phyloP scores from a whole-genome alignment of 441 rosid species.

The Capsella rubella region DNA sequence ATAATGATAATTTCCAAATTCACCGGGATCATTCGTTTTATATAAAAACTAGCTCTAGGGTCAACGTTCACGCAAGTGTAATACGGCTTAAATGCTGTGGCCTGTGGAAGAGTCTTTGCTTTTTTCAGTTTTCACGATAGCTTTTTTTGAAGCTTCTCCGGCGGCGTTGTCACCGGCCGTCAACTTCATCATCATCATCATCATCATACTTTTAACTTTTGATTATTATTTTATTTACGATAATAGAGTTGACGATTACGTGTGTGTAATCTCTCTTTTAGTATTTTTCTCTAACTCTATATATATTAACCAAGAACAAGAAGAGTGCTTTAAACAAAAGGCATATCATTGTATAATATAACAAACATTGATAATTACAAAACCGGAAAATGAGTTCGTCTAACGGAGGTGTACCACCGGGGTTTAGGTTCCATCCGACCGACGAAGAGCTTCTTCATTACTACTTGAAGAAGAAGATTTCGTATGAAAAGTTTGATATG shows the following conservation, averaged over 20 bases:
- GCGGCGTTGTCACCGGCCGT: slow-evolving; percentile 98
- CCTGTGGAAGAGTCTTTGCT: slow-evolving; percentile 52
- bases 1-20: slow-evolving; percentile 31
- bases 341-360: no score
- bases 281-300: background rate
- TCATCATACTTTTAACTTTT: slow-evolving; percentile 19
- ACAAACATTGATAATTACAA: slow-evolving; percentile 14
- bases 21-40: slow-evolving; percentile 17
- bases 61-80: slow-evolving; percentile 39
- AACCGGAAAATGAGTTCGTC: slow-evolving; percentile 53
- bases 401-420: slow-evolving; percentile 92
- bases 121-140: slow-evolving; percentile 57
- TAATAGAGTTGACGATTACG: slow-evolving; percentile 40
- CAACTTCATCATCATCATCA: slow-evolving; percentile 79
- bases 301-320: slow-evolving; percentile 26
- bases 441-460: slow-evolving; percentile 95
- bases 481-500: slow-evolving; percentile 92
- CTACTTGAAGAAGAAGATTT: slow-evolving; percentile 89
- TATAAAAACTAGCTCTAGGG: slow-evolving; percentile 5
- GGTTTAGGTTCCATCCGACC: slow-evolving; percentile 93
- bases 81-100: slow-evolving; percentile 41
- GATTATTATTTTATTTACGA: background rate
- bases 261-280: slow-evolving; percentile 10
- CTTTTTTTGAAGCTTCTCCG: slow-evolving; percentile 76
- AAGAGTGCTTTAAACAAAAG: slow-evolving; percentile 30